Percentiles rank a stretch among this genome's conserved stretches.
phyloP scores from a whole-genome alignment of 2,329 filamentous ascomycete genomes.

The Penicillium sp. region DNA sequence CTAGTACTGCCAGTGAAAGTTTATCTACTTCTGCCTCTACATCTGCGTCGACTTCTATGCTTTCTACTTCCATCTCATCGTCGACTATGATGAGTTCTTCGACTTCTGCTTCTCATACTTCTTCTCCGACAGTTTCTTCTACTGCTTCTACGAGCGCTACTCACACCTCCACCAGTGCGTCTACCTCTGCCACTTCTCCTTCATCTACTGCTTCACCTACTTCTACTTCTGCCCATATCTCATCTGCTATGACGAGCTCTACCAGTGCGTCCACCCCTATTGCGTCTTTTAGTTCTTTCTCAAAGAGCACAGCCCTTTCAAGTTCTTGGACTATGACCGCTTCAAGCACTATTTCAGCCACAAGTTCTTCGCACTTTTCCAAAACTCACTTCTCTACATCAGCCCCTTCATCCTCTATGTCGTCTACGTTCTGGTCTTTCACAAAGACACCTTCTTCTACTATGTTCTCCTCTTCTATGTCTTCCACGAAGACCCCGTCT shows the following conservation, averaged over 20 bases:
- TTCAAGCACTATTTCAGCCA: conserved; percentile 7
- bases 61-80: conserved; percentile 16
- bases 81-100: conserved; percentile 17
- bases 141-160: conserved; percentile 21
- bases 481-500: conserved; percentile 1
- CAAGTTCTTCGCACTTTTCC: not conserved
- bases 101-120: conserved; percentile 20
- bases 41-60: conserved; percentile 13
- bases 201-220: conserved; percentile 14
- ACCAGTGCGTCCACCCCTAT: conserved; percentile 19
- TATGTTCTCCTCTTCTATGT: conserved; percentile 8
- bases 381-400: conserved; percentile 10
- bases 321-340: not conserved
- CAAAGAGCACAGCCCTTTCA: conserved; percentile 8
- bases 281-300: conserved; percentile 8
- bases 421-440: conserved; percentile 4
- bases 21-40: conserved; percentile 17
- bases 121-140: conserved; percentile 19
- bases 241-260: conserved; percentile 20
- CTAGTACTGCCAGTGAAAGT: conserved; percentile 28
- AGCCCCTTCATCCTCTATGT: conserved; percentile 3
- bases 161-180: conserved; percentile 24
- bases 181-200: conserved; percentile 13
- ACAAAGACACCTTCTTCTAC: conserved; percentile 9
- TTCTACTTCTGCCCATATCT: conserved; percentile 18